Evolutionary conservation across 2,329 filamentous ascomycete genomes (phyloP), one percentile per base, ranked within the genome.

Genomic region (Pestalotiopsis sp.): DNA sequence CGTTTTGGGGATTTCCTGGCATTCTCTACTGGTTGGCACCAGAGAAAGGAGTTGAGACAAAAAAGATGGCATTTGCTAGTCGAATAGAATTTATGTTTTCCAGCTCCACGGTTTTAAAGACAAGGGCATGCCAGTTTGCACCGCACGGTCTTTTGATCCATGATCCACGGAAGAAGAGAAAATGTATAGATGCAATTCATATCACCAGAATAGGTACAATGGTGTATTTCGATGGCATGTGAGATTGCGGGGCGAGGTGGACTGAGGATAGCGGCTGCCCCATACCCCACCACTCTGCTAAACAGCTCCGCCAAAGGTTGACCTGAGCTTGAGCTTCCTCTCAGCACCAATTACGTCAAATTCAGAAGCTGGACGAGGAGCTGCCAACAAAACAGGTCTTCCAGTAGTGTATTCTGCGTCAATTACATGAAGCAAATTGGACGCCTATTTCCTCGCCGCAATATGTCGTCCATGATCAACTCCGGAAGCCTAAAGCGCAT

Each of bases 401-500:
- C 22, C 17, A 1, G n/a, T 39, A 1, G n/a, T 39, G 6, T 20
- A 20, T 10, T 35, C 58, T 7, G 17, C 58, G 14, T 9, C 3
- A 13, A 35, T 20, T 30, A 22, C 30, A 61, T 61, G 58, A 35
- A 20, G 13, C 10, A 14, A 10, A 4, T 35, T 20, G 26, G 20
- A 7, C 56, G 7, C 22, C 26, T 58, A 14, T 13, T 26, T 26
- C 10, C 13, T 17, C 11, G 24, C 26, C 22, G 58, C 26, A 65
- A 26, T 3, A 66, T 66, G 64, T 38, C 52, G 10, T 66, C 64
- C n/a, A 26, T 55, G 55, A 30, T 59, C 30, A 66, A 87, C 6
- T 84, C 94, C 66, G 83, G 87, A 52, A 85, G 81, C 59, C 85
- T 97, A 40, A 82, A 86, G 73, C 89, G 88, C 76, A 90, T 97